Conservation (phyloP, 2,329 filamentous ascomycete species). For the Monilinia aucupariae region DNA sequence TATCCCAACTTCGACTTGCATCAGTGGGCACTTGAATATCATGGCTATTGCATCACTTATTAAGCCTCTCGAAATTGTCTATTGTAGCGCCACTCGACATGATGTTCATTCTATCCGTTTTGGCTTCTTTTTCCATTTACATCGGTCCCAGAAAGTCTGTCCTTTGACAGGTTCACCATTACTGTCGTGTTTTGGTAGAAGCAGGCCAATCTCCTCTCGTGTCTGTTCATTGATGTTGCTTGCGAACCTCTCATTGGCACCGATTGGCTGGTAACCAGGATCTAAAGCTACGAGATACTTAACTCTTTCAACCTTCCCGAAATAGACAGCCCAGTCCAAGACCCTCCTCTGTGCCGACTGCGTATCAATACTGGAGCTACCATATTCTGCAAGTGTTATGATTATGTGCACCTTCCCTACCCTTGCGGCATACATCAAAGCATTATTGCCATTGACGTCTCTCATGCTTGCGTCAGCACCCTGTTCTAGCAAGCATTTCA, state of each 20-base stretch:
- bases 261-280: slow-evolving; percentile 5
- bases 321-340: slow-evolving; percentile 14
- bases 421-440: slow-evolving; percentile 15
- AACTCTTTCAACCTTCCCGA: slow-evolving; percentile 11
- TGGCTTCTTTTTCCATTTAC: slow-evolving; percentile 1
- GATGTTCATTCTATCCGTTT: background rate
- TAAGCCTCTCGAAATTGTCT: too few species aligned
- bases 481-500: slow-evolving; percentile 13
- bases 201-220: slow-evolving; percentile 7
- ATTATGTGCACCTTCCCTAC: slow-evolving; percentile 8
- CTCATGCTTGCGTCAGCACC: slow-evolving; percentile 3
- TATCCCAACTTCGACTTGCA: too few species aligned
- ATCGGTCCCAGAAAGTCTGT: slow-evolving; percentile 10
- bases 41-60: too few species aligned
- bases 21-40: too few species aligned
- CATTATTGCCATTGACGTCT: slow-evolving; percentile 10
- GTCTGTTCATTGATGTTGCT: background rate
- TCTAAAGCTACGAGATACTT: slow-evolving; percentile 6
- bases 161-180: background rate
- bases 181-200: slow-evolving; percentile 1
- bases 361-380: background rate
- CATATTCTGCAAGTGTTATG: slow-evolving; percentile 9
- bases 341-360: slow-evolving; percentile 9
- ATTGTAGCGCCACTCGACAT: too few species aligned
- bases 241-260: slow-evolving; percentile 1